Percentiles rank a stretch among this genome's conserved stretches.
These are phyloP conservation scores for Mycena venus DNA, from an alignment of 768 basidiomycete genomes.

Conservation along the genomic window DNA sequence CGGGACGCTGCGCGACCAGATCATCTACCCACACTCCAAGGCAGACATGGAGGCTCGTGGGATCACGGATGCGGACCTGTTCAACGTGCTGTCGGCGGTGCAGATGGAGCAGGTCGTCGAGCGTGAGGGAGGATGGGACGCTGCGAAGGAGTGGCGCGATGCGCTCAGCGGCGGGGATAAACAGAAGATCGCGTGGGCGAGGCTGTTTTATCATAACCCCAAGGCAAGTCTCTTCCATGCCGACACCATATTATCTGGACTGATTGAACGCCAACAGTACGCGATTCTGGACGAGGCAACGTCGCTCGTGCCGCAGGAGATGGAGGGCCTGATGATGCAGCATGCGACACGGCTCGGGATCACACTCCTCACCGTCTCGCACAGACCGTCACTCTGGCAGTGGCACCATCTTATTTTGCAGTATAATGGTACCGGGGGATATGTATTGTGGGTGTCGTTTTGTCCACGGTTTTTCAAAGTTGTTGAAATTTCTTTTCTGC, in stretches of 20 bases:
- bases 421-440: conserved; percentile 95
- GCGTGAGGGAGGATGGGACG: conserved; percentile 97
- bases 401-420: conserved; percentile 92
- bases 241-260: neutral
- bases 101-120: conserved; percentile 91
- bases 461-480: neutral
- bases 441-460: conserved; percentile 82
- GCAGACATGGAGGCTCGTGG: conserved; percentile 86
- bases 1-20: conserved; percentile 94
- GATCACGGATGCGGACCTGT: conserved; percentile 80
- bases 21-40: conserved; percentile 93
- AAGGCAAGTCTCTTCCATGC: conserved; percentile 63
- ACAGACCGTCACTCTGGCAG: conserved; percentile 94
- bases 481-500: conserved; percentile 15
- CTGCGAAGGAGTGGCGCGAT: conserved; percentile 93
- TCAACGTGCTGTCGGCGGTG: conserved; percentile 79
- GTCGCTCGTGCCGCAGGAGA: conserved; percentile 91
- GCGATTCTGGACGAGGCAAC: conserved; percentile 98
- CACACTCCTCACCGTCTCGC: conserved; percentile 94
- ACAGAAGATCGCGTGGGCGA: conserved; percentile 97
- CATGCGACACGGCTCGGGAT: conserved; percentile 89
- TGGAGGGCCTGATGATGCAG: conserved; percentile 97
- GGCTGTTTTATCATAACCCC: conserved; percentile 95
- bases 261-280: conserved; percentile 65
- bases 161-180: conserved; percentile 95